phyloP scores from a whole-genome alignment of 2,329 filamentous ascomycete species.

The Orbilia oligospora region DNA sequence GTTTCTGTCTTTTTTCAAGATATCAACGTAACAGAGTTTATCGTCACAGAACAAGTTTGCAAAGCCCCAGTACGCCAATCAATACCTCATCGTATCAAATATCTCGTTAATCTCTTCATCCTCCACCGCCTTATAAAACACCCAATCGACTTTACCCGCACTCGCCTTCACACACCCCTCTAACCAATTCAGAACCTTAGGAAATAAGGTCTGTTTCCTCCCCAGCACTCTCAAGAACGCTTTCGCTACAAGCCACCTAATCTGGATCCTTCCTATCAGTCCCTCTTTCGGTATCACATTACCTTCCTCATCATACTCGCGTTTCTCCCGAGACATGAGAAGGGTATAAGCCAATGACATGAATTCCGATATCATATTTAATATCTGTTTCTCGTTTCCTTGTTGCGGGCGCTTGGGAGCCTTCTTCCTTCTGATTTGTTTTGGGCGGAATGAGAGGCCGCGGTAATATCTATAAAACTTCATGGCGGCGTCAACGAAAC shows the following conservation, averaged over 20 bases:
- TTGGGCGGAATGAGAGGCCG: constrained; percentile 68
- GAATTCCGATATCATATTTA: constrained; percentile 65
- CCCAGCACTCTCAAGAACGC: constrained; percentile 79
- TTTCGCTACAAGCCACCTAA: constrained; percentile 75
- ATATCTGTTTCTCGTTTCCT: constrained; percentile 45
- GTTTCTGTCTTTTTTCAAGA: no score
- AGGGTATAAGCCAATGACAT: constrained; percentile 50
- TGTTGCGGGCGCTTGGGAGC: not conserved
- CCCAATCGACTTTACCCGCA: constrained; percentile 66
- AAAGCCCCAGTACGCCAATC: not conserved
- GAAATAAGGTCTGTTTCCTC: constrained; percentile 80
- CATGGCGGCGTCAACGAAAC: constrained; percentile 82
- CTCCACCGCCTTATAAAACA: constrained; percentile 65
- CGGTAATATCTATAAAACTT: constrained; percentile 77
- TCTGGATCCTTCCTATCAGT: constrained; percentile 55
- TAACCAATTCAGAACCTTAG: constrained; percentile 78
- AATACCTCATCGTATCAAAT: constrained; percentile 52
- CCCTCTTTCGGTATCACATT: constrained; percentile 42
- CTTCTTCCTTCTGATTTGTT: constrained; percentile 68
- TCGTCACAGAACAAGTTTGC: no score
- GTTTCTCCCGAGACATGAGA: constrained; percentile 54
- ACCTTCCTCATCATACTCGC: constrained; percentile 21
- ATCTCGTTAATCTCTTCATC: constrained; percentile 48
- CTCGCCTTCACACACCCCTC: constrained; percentile 69
- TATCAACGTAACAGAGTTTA: no score